Percentiles rank a stretch among this genome's conserved stretches.
Conservation (phyloP, 2,329 filamentous ascomycete species). For the Sclerotinia sclerotiorum region DNA sequence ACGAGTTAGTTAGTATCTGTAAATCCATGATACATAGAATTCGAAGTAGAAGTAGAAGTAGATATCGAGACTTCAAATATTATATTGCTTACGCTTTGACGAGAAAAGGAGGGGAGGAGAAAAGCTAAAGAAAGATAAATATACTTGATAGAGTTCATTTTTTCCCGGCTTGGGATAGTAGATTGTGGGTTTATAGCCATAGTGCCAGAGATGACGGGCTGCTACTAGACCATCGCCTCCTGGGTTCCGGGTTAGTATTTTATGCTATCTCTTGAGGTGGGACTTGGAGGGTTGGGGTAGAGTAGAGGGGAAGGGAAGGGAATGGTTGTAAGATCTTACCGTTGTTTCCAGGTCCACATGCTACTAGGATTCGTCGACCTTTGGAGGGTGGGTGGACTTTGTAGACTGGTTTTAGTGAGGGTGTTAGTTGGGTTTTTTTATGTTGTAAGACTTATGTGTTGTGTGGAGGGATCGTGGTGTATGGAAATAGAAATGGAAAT, state of each 20-base stretch:
- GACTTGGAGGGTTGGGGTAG: neutral
- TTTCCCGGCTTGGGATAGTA: constrained; percentile 94
- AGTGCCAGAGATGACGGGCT: constrained; percentile 86
- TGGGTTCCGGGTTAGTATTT: constrained; percentile 40
- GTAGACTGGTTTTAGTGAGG: constrained; percentile 59
- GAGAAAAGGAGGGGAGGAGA: neutral
- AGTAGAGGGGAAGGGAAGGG: too few relatives aligned
- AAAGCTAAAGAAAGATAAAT: constrained; percentile 19
- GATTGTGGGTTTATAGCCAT: constrained; percentile 83
- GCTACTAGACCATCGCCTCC: constrained; percentile 94
- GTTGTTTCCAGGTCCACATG: constrained; percentile 83
- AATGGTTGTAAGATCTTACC: constrained; percentile 47
- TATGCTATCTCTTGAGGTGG: neutral
- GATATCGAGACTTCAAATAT: too few relatives aligned
- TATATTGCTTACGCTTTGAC: neutral
- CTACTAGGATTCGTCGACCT: constrained; percentile 75
- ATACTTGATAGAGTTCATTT: constrained; percentile 83
- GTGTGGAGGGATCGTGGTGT: too few relatives aligned
- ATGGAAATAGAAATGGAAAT: too few relatives aligned
- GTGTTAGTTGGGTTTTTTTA: neutral
- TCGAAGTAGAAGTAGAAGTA: neutral
- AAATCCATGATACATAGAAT: neutral
- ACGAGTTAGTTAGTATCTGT: neutral
- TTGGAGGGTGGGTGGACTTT: constrained; percentile 73
- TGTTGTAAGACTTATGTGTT: neutral